phyloP scores from a whole-genome alignment of 108 stramenopile species.

The Nitzschia inconspicua region DNA sequence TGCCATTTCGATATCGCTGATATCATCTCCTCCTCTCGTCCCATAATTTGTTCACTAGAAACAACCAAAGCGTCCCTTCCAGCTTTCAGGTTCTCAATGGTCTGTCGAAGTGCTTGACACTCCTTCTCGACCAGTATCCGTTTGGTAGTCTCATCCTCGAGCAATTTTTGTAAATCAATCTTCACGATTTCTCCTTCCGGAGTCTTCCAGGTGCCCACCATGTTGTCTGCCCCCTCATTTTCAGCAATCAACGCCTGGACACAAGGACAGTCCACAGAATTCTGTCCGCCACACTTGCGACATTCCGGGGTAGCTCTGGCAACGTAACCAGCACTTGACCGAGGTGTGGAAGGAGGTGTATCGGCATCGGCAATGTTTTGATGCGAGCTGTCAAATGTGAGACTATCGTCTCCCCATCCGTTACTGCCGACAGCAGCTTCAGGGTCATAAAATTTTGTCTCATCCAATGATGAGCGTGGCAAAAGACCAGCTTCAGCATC shows the following conservation, averaged over 20 bases:
- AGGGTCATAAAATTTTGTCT: constrained; percentile 31
- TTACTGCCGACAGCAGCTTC: constrained; percentile 1
- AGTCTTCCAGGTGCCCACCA: constrained; percentile 15
- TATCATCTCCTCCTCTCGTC: constrained; percentile 12
- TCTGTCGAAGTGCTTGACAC: constrained; percentile 25
- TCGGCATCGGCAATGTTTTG: constrained; percentile 11
- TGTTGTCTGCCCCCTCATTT: constrained; percentile 12
- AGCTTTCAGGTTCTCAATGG: constrained; percentile 11
- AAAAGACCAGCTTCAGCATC: constrained; percentile 13
- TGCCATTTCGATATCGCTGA: constrained; percentile 19
- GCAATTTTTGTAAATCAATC: constrained; percentile 57
- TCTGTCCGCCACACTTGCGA: not conserved
- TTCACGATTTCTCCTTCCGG: constrained; percentile 47
- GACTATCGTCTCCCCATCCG: not conserved
- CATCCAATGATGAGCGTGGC: constrained; percentile 10
- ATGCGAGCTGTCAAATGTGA: too few species aligned
- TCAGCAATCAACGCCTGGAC: constrained; percentile 13
- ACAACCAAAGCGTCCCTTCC: constrained; percentile 5
- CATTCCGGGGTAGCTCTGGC: not conserved
- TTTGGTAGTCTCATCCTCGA: constrained; percentile 61
- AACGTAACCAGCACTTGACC: constrained; percentile 1
- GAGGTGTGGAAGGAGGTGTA: constrained; percentile 29
- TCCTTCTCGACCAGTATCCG: constrained; percentile 63
- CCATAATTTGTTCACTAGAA: constrained; percentile 13
- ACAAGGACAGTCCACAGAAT: constrained; percentile 29